Evolutionary conservation across 2,329 filamentous ascomycete species (phyloP), one percentile per base, ranked within the genome.

Genomic region (Cercospora sesami): DNA sequence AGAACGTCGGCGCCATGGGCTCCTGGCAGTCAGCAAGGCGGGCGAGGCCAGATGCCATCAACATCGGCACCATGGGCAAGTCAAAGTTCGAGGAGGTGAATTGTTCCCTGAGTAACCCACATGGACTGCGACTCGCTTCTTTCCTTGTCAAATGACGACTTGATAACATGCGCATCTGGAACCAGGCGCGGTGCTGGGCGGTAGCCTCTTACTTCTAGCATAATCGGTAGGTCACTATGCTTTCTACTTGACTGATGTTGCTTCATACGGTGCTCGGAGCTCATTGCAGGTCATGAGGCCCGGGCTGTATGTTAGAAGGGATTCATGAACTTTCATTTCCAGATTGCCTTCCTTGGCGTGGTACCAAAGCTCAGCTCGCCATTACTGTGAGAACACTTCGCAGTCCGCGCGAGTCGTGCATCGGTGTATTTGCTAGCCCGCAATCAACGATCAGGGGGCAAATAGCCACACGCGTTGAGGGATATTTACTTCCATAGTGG

Each of bases 1-100:
- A 39, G 33, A 18, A 64, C 53, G 6, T 26, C 62, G 10, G 62
- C 62, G 6, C 51, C 62, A 12, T 64, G 62, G 53, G 51, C 62
- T 10, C 4, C 23, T n/a, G 39, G 18, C 23, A 59, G 10, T n/a
- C n/a, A 36, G 21, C 61, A 51, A 28, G 23, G 51, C 62, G 26
- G 14, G 31, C 36, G 23, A 36, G 14, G 30, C 23, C 30, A 45
- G 16, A 42, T 59, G 33, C 53, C 62, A 48, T 57, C 62, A 26
- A 64, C 62, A 31, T 18, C 10, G 23, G 51, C 62, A 7, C 62
- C 62, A 10, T 64, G 62, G 62, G 51, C 62, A 3, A 64, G 48
- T 33, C 55, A 14, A 59, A 39, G 42, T n/a, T 9, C 31, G 8
- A 26, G 33, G 9, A 45, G 33, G 16, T 63, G 48, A 63, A 23